Evolutionary conservation across 495 filamentous ascomycete species (phyloP), one percentile per base, ranked within the genome.

Genomic region (Staphylotrichum longicolle): DNA sequence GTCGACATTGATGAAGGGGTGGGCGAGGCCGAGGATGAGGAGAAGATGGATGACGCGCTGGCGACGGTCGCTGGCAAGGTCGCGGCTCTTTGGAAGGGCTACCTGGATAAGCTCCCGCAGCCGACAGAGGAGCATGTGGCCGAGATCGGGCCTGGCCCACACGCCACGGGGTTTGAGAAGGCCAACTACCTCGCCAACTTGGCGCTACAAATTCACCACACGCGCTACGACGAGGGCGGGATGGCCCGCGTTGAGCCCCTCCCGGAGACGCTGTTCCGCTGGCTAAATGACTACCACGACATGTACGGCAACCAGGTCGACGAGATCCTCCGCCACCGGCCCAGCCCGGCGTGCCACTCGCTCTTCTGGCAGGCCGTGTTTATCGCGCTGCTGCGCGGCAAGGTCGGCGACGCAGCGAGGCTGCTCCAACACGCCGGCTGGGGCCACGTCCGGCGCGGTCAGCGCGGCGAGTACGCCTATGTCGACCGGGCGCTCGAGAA

Each of bases 321-420:
- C 44, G 74, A 85, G 11, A 75, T 96, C 42, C 75, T 82, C 61
- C 77, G 78, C 32, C 72, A 86, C 58, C 77, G 82, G 49, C 89
- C 88, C 3, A 88, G 87, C 60, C 88, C 90, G 41, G 86, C 90
- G 3, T 83, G 84, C 49, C 88, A 91, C 64, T 73, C 75, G 6
- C 78, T 85, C 34, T 97, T 89, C 71, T 97, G 93, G 93, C 88
- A 91, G 67, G 80, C 85, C 9, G 74, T 96, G 15, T 87, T 85
- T 62, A 78, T 80, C 37, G 72, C 82, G 39, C 79, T 91, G 54
- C 74, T 93, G 5, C 87, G 91, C 14, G 91, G 92, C 30, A 83
- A 84, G 39, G 81, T 96, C 42, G 55, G 67, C 5, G 85, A 84
- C 10, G 85, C 86, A 0, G 77, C 86, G 3, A 73, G 78, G 42